These are phyloP conservation scores for Fistulinella cinereoalba DNA, from an alignment of 1,284 basidiomycete genomes.

Conservation along the genomic window DNA sequence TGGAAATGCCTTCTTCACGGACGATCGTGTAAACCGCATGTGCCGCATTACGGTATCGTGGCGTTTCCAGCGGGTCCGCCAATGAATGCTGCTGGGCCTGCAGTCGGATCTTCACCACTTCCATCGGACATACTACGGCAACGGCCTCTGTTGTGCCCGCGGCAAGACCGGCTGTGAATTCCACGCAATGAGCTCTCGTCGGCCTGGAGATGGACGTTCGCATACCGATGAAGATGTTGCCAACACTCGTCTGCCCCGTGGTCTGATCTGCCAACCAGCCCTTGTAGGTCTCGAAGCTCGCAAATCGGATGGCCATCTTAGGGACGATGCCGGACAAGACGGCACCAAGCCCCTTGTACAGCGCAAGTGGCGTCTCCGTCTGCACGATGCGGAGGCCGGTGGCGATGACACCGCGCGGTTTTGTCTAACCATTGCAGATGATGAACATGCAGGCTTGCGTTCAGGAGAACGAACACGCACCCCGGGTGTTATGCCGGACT, in stretches of 20 bases:
- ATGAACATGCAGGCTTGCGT: constrained; percentile 64
- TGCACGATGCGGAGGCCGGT: constrained; percentile 89
- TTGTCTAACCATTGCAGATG: constrained; percentile 56
- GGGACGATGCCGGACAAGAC: constrained; percentile 97
- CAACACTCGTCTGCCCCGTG: constrained; percentile 75
- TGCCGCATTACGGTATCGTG: constrained; percentile 94
- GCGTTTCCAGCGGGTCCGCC: constrained; percentile 91
- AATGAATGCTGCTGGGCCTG: constrained; percentile 98
- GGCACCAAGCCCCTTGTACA: constrained; percentile 99
- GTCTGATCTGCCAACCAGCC: constrained; percentile 69
- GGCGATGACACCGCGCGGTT: constrained; percentile 90
- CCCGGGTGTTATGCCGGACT: constrained; percentile 71
- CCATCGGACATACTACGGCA: constrained; percentile 96
- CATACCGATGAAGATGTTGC: constrained; percentile 77
- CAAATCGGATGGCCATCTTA: constrained; percentile 99
- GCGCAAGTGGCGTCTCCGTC: constrained; percentile 90
- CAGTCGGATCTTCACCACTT: constrained; percentile 98
- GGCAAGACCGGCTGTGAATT: constrained; percentile 79
- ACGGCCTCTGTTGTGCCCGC: constrained; percentile 96
- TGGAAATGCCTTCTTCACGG: constrained; percentile 84
- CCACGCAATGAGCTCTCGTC: neutral
- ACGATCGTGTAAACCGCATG: constrained; percentile 97
- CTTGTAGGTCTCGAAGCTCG: constrained; percentile 97
- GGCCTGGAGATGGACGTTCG: constrained; percentile 1
- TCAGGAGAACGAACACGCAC: constrained; percentile 55